A percentile compares a stretch with the other conserved stretches of the same genome.
Conservation (phyloP, 1,139 yeast genomes). For the Pichia terricola region DNA sequence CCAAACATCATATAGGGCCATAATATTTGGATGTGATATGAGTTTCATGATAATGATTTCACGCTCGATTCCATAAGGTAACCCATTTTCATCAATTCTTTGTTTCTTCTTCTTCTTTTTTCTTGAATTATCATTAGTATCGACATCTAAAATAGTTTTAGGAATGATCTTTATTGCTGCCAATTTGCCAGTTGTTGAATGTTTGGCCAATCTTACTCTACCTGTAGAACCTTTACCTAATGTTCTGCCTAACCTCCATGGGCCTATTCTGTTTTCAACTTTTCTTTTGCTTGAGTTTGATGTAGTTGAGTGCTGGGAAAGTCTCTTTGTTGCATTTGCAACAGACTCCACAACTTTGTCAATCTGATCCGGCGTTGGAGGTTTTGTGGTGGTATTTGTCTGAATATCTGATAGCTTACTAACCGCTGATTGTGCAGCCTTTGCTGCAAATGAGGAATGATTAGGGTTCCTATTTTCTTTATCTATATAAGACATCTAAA, state of each 20-base stretch:
- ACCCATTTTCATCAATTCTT: constrained; percentile 27
- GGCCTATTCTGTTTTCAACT: constrained; percentile 57
- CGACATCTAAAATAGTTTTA: constrained; percentile 30
- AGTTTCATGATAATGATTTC: constrained; percentile 78
- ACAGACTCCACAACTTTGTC: constrained; percentile 33
- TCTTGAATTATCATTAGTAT: constrained; percentile 19
- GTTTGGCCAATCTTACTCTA: constrained; percentile 65
- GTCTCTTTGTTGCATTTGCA: constrained; percentile 48
- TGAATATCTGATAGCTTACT: background rate
- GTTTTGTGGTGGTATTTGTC: background rate
- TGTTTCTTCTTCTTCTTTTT: constrained; percentile 9
- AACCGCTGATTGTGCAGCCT: constrained; percentile 19
- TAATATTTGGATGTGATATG: constrained; percentile 65
- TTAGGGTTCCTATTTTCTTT: constrained; percentile 7
- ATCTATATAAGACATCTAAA: background rate
- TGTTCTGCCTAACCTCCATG: constrained; percentile 74
- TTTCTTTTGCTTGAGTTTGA: constrained; percentile 38
- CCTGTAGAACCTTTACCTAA: constrained; percentile 80
- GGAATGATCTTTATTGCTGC: constrained; percentile 81
- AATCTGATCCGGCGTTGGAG: constrained; percentile 14
- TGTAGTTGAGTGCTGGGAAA: constrained; percentile 45
- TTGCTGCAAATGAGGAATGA: constrained; percentile 16
- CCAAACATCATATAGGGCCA: constrained; percentile 75
- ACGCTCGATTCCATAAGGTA: constrained; percentile 75
- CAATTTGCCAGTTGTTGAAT: constrained; percentile 56